Conservation (phyloP, 768 basidiomycete genomes). For the Hydnomerulius pinastri region DNA sequence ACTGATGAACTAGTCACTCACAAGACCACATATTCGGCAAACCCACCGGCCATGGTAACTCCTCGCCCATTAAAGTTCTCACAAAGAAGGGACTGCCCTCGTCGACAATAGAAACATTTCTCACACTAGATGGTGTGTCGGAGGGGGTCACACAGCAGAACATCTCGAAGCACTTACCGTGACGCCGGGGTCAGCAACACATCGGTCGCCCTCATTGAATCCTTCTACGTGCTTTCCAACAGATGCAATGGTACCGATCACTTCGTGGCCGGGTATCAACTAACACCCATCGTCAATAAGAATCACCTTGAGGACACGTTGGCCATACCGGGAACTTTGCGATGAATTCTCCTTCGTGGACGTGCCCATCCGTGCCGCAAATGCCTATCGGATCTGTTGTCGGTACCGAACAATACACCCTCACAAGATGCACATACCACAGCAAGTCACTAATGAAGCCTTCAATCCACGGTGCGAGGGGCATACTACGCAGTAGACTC, state of each 20-base stretch:
- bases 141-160: not conserved
- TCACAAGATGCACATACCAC: slow-evolving; percentile 30
- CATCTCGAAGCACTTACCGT: slow-evolving; percentile 45
- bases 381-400: slow-evolving; percentile 38
- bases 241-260: slow-evolving; percentile 66
- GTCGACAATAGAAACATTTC: slow-evolving; percentile 81
- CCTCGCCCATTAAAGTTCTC: slow-evolving; percentile 80
- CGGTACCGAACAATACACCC: not conserved
- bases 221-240: slow-evolving; percentile 77
- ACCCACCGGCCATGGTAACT: slow-evolving; percentile 78
- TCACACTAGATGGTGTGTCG: slow-evolving; percentile 54
- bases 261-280: slow-evolving; percentile 72
- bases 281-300: slow-evolving; percentile 22
- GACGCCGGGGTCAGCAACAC: slow-evolving; percentile 75
- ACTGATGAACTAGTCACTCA: slow-evolving; percentile 36
- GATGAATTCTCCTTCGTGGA: slow-evolving; percentile 62
- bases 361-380: slow-evolving; percentile 58
- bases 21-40: slow-evolving; percentile 85
- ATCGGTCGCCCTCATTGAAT: slow-evolving; percentile 73
- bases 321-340: slow-evolving; percentile 48
- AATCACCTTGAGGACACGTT: not conserved
- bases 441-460: slow-evolving; percentile 36
- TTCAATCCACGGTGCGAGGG: not conserved
- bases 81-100: slow-evolving; percentile 75
- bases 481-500: slow-evolving; percentile 2